These are phyloP conservation scores for Laguncularia racemosa DNA, from an alignment of 345 rosid genomes.

Conservation along the genomic window DNA sequence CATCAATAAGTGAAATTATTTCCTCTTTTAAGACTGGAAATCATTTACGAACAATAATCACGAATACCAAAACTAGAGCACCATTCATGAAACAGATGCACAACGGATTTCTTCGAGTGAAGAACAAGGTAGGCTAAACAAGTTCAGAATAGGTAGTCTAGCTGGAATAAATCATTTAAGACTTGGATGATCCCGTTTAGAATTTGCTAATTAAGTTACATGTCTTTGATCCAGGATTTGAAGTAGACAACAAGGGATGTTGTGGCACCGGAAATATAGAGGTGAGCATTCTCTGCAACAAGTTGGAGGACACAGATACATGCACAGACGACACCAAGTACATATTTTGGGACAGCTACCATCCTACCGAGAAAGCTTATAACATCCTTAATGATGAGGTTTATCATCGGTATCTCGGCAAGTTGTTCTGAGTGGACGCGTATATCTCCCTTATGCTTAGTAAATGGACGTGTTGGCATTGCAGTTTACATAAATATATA, in stretches of 20 bases:
- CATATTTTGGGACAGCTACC: conserved; percentile 75
- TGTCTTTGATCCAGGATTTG: conserved; percentile 36
- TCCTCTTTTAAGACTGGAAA: no score
- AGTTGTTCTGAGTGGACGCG: neutral
- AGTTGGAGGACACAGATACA: conserved; percentile 7
- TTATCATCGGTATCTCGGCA: neutral
- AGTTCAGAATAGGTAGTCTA: no score
- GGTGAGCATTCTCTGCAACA: conserved; percentile 43
- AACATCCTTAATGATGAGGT: conserved; percentile 7
- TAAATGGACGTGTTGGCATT: neutral
- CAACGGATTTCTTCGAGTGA: no score
- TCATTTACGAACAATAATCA: no score
- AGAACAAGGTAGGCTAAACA: no score
- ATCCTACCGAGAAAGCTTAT: conserved; percentile 62
- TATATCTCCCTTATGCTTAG: neutral
- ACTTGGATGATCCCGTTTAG: no score
- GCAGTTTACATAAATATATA: no score
- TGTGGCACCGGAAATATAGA: conserved; percentile 70
- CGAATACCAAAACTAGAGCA: no score
- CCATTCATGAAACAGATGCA: no score
- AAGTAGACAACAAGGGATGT: conserved; percentile 47
- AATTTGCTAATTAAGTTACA: neutral
- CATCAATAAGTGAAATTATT: no score
- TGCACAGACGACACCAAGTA: conserved; percentile 46
- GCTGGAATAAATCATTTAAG: no score